Evolutionary conservation across 805 yeast genomes (phyloP).

Genomic region (Candida berthetii): DNA sequence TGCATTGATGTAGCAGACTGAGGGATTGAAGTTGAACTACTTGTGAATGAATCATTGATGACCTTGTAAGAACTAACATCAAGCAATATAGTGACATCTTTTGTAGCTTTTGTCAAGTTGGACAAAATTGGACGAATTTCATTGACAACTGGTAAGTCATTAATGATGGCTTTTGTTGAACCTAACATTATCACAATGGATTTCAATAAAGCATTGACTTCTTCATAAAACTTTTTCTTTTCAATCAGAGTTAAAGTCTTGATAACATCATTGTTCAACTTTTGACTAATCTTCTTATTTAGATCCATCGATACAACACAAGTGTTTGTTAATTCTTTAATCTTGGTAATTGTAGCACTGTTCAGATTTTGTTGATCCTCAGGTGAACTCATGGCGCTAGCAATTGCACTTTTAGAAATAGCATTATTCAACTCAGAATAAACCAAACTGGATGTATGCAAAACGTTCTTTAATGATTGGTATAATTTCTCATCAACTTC

Average conservation of each 20-base stretch:
- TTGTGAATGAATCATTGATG: slow-evolving; percentile 16
- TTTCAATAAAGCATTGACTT: slow-evolving; percentile 73
- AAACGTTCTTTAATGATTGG: slow-evolving; percentile 55
- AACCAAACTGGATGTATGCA: slow-evolving; percentile 68
- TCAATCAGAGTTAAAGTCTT: slow-evolving; percentile 40
- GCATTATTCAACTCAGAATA: slow-evolving; percentile 68
- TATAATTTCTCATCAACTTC: slow-evolving; percentile 66
- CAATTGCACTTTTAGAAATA: slow-evolving; percentile 57
- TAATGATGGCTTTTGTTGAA: slow-evolving; percentile 75
- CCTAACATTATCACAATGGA: slow-evolving; percentile 81
- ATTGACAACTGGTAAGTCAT: slow-evolving; percentile 71
- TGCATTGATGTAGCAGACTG: slow-evolving; percentile 11
- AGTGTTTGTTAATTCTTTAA: slow-evolving; percentile 70
- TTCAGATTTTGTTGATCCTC: slow-evolving; percentile 23
- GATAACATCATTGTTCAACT: slow-evolving; percentile 39
- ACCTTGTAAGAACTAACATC: slow-evolving; percentile 55
- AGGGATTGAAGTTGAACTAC: slow-evolving; percentile 7
- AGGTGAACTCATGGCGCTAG: slow-evolving; percentile 33
- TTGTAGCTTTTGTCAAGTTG: slow-evolving; percentile 78
- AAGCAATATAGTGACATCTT: slow-evolving; percentile 83
- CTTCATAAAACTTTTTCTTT: slow-evolving; percentile 75
- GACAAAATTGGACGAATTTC: slow-evolving; percentile 80
- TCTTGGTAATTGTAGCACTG: slow-evolving; percentile 49
- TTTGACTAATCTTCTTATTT: slow-evolving; percentile 55
- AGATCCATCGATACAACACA: slow-evolving; percentile 81